Evolutionary conservation across 495 filamentous ascomycete species (phyloP).

Genomic region (Sphaerosporella brunnea): DNA sequence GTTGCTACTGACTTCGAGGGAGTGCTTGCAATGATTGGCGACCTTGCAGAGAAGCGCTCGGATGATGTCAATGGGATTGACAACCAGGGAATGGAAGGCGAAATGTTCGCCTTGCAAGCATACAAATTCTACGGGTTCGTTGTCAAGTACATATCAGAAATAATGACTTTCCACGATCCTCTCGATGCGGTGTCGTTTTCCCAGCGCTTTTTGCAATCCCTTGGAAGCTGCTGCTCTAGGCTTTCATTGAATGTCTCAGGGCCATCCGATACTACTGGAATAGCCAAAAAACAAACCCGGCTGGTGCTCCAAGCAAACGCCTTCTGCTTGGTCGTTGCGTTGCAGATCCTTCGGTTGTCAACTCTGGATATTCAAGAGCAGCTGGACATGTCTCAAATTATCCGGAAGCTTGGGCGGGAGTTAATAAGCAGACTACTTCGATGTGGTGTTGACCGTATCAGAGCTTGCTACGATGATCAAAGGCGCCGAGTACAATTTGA

Average conservation of each 20-base stretch:
- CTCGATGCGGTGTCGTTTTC: conserved; percentile 21
- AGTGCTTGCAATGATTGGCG: conserved; percentile 32
- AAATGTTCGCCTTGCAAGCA: conserved; percentile 8
- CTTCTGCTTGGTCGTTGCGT: conserved; percentile 16
- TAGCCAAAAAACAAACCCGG: neutral
- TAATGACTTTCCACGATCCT: conserved; percentile 15
- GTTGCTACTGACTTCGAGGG: conserved; percentile 45
- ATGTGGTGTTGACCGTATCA: conserved; percentile 36
- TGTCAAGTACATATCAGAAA: conserved; percentile 16
- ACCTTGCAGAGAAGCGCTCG: conserved; percentile 27
- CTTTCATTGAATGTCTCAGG: conserved; percentile 5
- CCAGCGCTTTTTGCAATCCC: conserved; percentile 25
- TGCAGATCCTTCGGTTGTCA: conserved; percentile 19
- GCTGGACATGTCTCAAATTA: conserved; percentile 29
- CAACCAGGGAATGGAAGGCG: neutral
- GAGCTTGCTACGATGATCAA: conserved; percentile 44
- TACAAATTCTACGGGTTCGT: conserved; percentile 22
- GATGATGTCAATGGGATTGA: conserved; percentile 14
- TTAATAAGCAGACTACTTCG: conserved; percentile 30
- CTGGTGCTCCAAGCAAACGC: conserved; percentile 15
- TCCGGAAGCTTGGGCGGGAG: conserved; percentile 24
- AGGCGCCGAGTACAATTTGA: conserved; percentile 39
- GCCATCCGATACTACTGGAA: neutral
- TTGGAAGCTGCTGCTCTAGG: conserved; percentile 15
- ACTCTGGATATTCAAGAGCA: conserved; percentile 23